Conservation (phyloP, 2,329 filamentous ascomycete species). For the Clonostachys chloroleuca region DNA sequence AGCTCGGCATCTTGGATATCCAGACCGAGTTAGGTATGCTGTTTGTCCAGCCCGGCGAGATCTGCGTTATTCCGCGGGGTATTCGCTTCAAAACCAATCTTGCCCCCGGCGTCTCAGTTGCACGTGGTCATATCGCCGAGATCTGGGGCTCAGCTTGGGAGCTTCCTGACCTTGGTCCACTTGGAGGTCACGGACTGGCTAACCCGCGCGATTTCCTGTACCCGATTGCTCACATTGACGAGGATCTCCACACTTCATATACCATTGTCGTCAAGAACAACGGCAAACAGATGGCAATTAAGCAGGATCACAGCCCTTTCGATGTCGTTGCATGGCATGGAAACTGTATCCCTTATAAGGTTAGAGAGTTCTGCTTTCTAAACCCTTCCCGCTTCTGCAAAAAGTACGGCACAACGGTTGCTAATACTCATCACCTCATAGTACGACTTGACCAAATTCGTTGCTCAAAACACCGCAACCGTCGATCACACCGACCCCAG, state of each 20-base stretch:
- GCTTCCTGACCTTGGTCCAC: conserved; percentile 63
- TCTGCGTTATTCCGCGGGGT: conserved; percentile 59
- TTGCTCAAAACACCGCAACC: conserved; percentile 53
- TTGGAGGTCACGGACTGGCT: conserved; percentile 63
- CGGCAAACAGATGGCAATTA: conserved; percentile 51
- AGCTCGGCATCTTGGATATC: conserved; percentile 60
- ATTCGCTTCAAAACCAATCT: conserved; percentile 57
- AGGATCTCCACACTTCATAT: conserved; percentile 24
- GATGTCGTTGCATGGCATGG: conserved; percentile 67
- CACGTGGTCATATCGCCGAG: conserved; percentile 65
- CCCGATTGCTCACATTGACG: conserved; percentile 49
- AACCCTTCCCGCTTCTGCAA: too few relatives aligned
- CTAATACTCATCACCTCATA: too few relatives aligned
- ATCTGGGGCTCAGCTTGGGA: conserved; percentile 62
- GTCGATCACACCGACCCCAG: conserved; percentile 64
- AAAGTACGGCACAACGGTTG: too few relatives aligned
- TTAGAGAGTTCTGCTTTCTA: too few relatives aligned
- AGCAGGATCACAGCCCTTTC: conserved; percentile 58
- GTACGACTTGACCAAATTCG: conserved; percentile 58
- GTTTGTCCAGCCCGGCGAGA: conserved; percentile 58
- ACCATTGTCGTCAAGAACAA: conserved; percentile 54
- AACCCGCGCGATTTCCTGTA: conserved; percentile 67
- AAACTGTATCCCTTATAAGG: conserved; percentile 63
- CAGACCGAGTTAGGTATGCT: conserved; percentile 61
- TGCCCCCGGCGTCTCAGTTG: conserved; percentile 38